phyloP scores from a whole-genome alignment of 1,139 yeast species.

The Yamadazyma sp. region DNA sequence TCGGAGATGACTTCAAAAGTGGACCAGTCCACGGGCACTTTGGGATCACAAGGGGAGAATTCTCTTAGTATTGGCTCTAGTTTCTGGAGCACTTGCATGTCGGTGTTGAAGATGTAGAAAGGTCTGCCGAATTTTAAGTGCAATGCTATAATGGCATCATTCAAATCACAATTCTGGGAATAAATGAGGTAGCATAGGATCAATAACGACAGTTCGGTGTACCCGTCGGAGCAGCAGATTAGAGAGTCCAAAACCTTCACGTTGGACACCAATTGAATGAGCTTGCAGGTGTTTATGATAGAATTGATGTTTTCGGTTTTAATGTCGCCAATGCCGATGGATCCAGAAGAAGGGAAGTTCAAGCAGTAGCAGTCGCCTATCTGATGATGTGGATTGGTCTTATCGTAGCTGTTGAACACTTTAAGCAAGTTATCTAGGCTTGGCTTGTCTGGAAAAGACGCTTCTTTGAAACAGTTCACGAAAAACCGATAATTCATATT shows the following conservation, averaged over 20 bases:
- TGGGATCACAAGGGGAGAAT: conserved; percentile 46
- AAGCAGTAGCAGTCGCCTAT: conserved; percentile 38
- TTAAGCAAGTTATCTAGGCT: conserved; percentile 36
- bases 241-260: conserved; percentile 36
- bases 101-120: conserved; percentile 78
- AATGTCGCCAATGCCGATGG: conserved; percentile 71
- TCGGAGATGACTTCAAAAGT: conserved; percentile 29
- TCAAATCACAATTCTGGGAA: conserved; percentile 53
- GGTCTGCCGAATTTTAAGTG: conserved; percentile 72
- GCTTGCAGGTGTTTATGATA: conserved; percentile 63
- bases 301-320: conserved; percentile 54
- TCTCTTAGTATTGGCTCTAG: conserved; percentile 59
- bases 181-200: conserved; percentile 72
- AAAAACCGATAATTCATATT: conserved; percentile 41
- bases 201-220: conserved; percentile 82
- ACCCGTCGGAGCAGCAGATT: conserved; percentile 86
- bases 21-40: conserved; percentile 17
- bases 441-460: conserved; percentile 50
- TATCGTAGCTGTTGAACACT: conserved; percentile 21
- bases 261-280: conserved; percentile 45
- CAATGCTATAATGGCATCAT: conserved; percentile 54
- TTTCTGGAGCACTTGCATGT: conserved; percentile 62
- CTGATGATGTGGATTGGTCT: conserved; percentile 16
- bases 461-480: conserved; percentile 52
- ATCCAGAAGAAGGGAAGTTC: conserved; percentile 83